Percentiles rank a stretch among this genome's conserved stretches.
Evolutionary conservation across 1,284 basidiomycete genomes (phyloP).

Genomic region (Microbotryum violaceum): DNA sequence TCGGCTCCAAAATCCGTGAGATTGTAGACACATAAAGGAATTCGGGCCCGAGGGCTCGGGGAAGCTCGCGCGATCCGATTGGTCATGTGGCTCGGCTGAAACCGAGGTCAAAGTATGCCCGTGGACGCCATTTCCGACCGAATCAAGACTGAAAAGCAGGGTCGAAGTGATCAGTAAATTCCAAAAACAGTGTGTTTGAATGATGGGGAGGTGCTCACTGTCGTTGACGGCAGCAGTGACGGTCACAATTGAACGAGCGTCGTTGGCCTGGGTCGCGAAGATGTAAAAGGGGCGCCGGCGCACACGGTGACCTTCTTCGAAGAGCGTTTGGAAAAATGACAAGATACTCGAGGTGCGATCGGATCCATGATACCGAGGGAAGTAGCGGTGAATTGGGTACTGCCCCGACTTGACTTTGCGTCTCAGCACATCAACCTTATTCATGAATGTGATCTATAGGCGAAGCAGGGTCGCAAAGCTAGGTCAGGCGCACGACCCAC

Average conservation of each 20-base stretch:
- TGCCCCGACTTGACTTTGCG: slow-evolving; percentile 2
- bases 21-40: too few species aligned
- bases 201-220: neutral
- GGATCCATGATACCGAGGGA: slow-evolving; percentile 1
- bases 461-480: too few species aligned
- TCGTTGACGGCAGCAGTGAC: slow-evolving; percentile 5
- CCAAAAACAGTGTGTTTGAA: neutral
- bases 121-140: slow-evolving; percentile 1
- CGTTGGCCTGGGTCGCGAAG: slow-evolving; percentile 11
- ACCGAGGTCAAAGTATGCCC: neutral
- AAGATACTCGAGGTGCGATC: neutral
- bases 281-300: slow-evolving; percentile 2
- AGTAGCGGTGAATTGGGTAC: slow-evolving; percentile 5
- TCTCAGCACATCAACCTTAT: slow-evolving; percentile 6
- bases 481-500: too few species aligned
- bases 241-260: neutral
- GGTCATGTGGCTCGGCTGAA: too few species aligned
- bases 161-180: neutral
- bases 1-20: too few species aligned
- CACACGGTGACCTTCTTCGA: slow-evolving; percentile 1
- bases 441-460: slow-evolving; percentile 5
- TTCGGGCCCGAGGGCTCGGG: too few species aligned
- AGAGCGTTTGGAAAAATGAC: neutral
- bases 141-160: slow-evolving; percentile 7
- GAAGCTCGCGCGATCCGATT: too few species aligned